These are phyloP conservation scores for Penicillium egyptiacum DNA, from an alignment of 495 filamentous ascomycete species.

Conservation along the genomic window DNA sequence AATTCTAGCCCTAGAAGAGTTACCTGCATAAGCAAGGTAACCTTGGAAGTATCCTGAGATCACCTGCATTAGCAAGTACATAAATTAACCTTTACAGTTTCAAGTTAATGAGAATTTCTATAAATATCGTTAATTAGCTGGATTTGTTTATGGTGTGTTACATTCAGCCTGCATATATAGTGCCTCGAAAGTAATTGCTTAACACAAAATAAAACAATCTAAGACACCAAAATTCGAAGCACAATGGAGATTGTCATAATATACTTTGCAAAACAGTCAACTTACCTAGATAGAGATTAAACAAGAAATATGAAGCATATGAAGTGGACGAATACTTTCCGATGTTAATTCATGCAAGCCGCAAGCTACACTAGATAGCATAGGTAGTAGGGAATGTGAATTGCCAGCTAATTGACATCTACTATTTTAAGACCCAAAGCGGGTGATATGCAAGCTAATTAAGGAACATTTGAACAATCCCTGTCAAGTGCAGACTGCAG, in stretches of 20 bases:
- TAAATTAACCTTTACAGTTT: not conserved
- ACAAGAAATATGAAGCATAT: not conserved
- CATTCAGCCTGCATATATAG: not conserved
- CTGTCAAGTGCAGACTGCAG: constrained; percentile 14
- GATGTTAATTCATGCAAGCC: not conserved
- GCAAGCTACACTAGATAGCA: not conserved
- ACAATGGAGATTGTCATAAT: not conserved
- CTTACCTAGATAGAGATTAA: not conserved
- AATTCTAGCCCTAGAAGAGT: not conserved
- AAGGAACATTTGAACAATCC: constrained; percentile 15
- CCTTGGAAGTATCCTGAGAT: not conserved
- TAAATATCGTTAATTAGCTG: constrained; percentile 10
- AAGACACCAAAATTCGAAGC: not conserved
- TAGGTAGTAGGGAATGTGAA: constrained; percentile 6
- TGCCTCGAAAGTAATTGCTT: not conserved
- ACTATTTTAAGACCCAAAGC: constrained; percentile 27
- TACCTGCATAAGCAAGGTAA: too few species aligned
- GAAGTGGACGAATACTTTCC: not conserved
- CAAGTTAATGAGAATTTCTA: not conserved
- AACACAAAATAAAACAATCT: not conserved
- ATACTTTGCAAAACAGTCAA: not conserved
- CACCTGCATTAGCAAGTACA: not conserved
- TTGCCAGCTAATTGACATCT: constrained; percentile 26
- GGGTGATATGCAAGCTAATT: constrained; percentile 23
- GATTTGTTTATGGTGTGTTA: not conserved